A percentile compares a stretch with the other conserved stretches of the same genome.
phyloP scores from a whole-genome alignment of 768 basidiomycete genomes.

The Candolleomyces eurysporus region DNA sequence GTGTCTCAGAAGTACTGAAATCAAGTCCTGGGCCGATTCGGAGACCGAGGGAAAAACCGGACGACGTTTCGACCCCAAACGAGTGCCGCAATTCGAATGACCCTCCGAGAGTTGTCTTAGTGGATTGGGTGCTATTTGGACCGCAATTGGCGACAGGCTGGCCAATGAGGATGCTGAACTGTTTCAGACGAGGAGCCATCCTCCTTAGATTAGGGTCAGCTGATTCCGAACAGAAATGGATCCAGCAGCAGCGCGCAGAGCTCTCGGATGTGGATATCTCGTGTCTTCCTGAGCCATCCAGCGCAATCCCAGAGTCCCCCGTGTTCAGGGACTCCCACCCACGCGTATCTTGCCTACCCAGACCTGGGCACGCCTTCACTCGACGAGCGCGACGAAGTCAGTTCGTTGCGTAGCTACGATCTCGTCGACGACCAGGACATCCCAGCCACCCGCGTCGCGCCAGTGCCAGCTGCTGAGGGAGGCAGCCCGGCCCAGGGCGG shows the following conservation, averaged over 20 bases:
- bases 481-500: constrained; percentile 5
- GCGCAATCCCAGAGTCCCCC: background rate
- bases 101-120: background rate
- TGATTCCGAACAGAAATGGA: constrained; percentile 35
- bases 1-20: too few relatives aligned
- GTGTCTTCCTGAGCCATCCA: constrained; percentile 2
- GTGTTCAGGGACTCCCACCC: constrained; percentile 24
- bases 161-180: background rate
- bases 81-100: background rate
- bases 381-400: constrained; percentile 22
- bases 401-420: constrained; percentile 44
- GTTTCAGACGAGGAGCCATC: background rate
- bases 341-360: constrained; percentile 43
- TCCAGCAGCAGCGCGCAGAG: constrained; percentile 42
- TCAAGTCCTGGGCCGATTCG: too few relatives aligned
- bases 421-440: constrained; percentile 52
- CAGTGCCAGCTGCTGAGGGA: constrained; percentile 12
- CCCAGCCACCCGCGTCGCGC: constrained; percentile 22
- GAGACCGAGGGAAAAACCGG: background rate
- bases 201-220: background rate
- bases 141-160: background rate
- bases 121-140: background rate
- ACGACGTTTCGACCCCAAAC: background rate
- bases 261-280: background rate
- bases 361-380: constrained; percentile 27